Evolutionary conservation across 495 filamentous ascomycete species (phyloP), one percentile per base, ranked within the genome.

Genomic region (Pyrenopolyporus hunteri): DNA sequence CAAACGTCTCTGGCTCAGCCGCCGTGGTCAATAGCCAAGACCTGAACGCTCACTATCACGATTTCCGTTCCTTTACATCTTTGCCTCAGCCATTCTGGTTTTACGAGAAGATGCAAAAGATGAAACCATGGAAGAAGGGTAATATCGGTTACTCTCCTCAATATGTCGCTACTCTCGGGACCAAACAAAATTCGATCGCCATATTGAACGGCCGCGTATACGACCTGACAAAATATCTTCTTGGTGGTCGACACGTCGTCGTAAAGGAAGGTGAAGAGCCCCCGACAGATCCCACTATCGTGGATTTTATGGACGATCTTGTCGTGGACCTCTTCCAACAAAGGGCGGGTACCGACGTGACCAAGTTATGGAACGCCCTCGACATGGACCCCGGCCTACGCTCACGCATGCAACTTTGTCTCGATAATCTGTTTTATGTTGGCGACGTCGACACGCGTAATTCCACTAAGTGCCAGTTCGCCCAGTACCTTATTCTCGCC

Each of bases 381-480:
- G 63, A 66, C 11, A 75, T 97, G 23, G 74, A 80, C 63, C 19
- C 71, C 1, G 75, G 59, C 1, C 57, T 84, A 60, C 86, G 87
- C 54, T 60, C 69, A 14, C 77, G 84, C 25, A 95, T 96, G 92
- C 82, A 89, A 67, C 74, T 87, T 3, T 99, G 94, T 69, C 81
- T 99, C 46, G 87, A 97, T 74, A 96, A 97, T 55, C 83, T 99
- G 23, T 99, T 99, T 81, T 96, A 94, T 67, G 85, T 97, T 37
- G 94, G 93, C 33, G 88, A 92, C 59, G 80, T 95, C 16, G 94
- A 99, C 71, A 98, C 94, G 14, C 83, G 94, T 75, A 92, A 93
- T 70, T 97, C 93, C 2, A 73, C 85, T 17, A 82, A 85, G 58
- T 99, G 94, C 78, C 80, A 86, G 63, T 97, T 99, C 67, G 86